phyloP scores from a whole-genome alignment of 2,329 filamentous ascomycete species.

The Aspergillus jensenii region DNA sequence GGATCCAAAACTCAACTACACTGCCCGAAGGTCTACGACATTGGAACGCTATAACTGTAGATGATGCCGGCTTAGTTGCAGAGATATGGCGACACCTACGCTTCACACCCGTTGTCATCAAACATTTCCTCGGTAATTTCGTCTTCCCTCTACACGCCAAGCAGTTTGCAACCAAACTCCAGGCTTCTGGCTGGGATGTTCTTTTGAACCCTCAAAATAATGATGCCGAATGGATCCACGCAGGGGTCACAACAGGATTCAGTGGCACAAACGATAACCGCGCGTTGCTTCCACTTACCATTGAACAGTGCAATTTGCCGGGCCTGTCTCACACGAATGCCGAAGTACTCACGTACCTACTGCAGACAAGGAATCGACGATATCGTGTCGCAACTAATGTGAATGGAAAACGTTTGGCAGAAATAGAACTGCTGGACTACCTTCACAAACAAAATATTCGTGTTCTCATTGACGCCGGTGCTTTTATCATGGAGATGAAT shows the following conservation, averaged over 20 bases:
- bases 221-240: slow-evolving; percentile 12
- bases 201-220: slow-evolving; percentile 41
- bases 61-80: slow-evolving; percentile 53
- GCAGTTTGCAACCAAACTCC: slow-evolving; percentile 63
- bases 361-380: slow-evolving; percentile 51
- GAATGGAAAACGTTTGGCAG: slow-evolving; percentile 42
- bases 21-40: slow-evolving; percentile 51
- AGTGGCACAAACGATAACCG: slow-evolving; percentile 70
- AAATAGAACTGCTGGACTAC: slow-evolving; percentile 45
- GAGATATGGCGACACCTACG: slow-evolving; percentile 54
- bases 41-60: slow-evolving; percentile 60
- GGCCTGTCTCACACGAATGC: slow-evolving; percentile 62
- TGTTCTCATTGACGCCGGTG: slow-evolving; percentile 65
- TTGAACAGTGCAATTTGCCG: slow-evolving; percentile 61
- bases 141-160: slow-evolving; percentile 67
- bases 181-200: slow-evolving; percentile 68
- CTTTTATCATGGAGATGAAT: slow-evolving; percentile 62
- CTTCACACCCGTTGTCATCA: slow-evolving; percentile 51
- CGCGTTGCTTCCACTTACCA: slow-evolving; percentile 59
- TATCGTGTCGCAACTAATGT: slow-evolving; percentile 43
- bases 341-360: slow-evolving; percentile 60
- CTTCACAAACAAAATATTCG: slow-evolving; percentile 44
- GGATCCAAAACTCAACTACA: slow-evolving; percentile 40
- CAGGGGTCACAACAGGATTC: slow-evolving; percentile 63
- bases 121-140: slow-evolving; percentile 63